These are phyloP conservation scores for Termitomyces sp. DNA, from an alignment of 768 basidiomycete genomes.

Conservation along the genomic window DNA sequence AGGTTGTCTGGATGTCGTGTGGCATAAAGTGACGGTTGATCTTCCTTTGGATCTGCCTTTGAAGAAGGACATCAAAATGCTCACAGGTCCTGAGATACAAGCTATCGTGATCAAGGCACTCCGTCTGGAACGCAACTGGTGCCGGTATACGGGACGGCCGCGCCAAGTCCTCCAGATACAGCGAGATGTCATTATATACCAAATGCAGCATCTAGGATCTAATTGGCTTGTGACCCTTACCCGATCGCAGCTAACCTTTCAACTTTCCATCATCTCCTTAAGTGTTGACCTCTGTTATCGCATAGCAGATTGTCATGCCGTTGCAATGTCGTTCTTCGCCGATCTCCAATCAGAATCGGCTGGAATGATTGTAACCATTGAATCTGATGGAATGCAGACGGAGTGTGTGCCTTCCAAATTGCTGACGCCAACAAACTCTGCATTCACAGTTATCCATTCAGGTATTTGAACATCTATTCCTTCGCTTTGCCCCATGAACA, in stretches of 20 bases:
- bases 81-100: conserved; percentile 38
- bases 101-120: conserved; percentile 36
- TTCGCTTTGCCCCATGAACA: conserved; percentile 13
- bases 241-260: conserved; percentile 23
- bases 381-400: conserved; percentile 7
- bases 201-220: conserved; percentile 44
- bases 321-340: conserved; percentile 28
- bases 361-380: conserved; percentile 10
- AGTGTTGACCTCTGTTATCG: conserved; percentile 22
- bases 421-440: neutral
- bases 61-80: conserved; percentile 22
- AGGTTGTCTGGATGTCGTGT: conserved; percentile 46
- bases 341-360: conserved; percentile 18
- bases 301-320: conserved; percentile 22
- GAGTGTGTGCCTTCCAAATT: conserved; percentile 2
- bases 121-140: conserved; percentile 49
- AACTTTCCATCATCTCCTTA: conserved; percentile 41
- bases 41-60: conserved; percentile 42
- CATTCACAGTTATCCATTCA: neutral
- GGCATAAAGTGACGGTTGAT: conserved; percentile 45
- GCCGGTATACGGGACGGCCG: conserved; percentile 27
- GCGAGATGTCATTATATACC: conserved; percentile 33
- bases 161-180: conserved; percentile 31
- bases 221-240: conserved; percentile 44
- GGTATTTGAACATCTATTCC: conserved; percentile 18